Percentiles rank a stretch among this genome's conserved stretches.
phyloP scores from a whole-genome alignment of 192 early-diverging fungal genomes.

The Coemansia aciculifera region DNA sequence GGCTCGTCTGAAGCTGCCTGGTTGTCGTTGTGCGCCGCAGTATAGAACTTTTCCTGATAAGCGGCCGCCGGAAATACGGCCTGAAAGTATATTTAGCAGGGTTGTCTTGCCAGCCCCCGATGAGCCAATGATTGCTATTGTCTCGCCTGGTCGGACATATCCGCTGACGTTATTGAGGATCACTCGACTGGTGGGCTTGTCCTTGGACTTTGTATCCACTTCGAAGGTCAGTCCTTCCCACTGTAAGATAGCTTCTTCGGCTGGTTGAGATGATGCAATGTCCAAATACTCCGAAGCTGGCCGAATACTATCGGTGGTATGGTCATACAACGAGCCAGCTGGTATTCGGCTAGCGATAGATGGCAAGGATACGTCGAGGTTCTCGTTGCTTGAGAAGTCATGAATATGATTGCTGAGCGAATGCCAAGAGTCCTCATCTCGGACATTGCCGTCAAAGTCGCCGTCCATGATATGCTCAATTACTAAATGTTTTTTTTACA shows the following conservation, averaged over 20 bases:
- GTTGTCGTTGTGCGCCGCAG: constrained; percentile 44
- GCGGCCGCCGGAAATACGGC: constrained; percentile 62
- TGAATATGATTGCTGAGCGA: not conserved
- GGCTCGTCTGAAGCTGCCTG: constrained; percentile 35
- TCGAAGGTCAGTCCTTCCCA: constrained; percentile 41
- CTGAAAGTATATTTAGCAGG: constrained; percentile 78
- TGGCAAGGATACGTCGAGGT: not conserved
- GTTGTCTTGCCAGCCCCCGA: constrained; percentile 91
- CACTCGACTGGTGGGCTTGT: constrained; percentile 4
- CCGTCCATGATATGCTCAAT: not conserved
- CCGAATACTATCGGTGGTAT: not conserved
- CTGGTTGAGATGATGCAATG: not conserved
- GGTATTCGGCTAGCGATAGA: not conserved
- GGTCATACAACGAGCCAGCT: not conserved
- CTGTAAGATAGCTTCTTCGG: constrained; percentile 18
- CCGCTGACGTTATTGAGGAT: constrained; percentile 72
- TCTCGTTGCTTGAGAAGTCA: not conserved
- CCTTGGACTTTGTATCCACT: constrained; percentile 24
- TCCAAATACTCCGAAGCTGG: not conserved
- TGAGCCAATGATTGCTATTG: constrained; percentile 89
- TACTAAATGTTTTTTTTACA: not conserved
- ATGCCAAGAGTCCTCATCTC: not conserved
- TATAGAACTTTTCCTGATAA: constrained; percentile 57
- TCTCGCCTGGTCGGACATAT: constrained; percentile 64
- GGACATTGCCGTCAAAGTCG: not conserved